Percentiles rank a stretch among this genome's conserved stretches.
phyloP scores from a whole-genome alignment of 495 filamentous ascomycete species.

The Daldinia vernicosa region DNA sequence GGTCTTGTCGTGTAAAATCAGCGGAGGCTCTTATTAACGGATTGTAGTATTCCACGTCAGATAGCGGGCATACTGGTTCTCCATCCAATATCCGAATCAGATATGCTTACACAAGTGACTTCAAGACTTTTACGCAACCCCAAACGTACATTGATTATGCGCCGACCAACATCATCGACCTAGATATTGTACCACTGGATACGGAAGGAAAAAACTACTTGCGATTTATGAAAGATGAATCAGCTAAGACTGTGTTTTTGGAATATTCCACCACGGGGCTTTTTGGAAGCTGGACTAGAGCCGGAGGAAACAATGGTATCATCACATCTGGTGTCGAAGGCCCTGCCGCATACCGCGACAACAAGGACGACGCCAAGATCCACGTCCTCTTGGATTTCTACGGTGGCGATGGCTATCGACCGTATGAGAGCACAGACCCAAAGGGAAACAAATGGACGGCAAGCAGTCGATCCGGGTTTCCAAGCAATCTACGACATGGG shows the following conservation, averaged over 20 bases:
- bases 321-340: conserved; percentile 61
- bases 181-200: conserved; percentile 52
- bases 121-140: conserved; percentile 52
- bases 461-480: conserved; percentile 50
- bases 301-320: conserved; percentile 51
- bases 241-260: conserved; percentile 59
- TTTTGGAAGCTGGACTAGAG: conserved; percentile 61
- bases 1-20: conserved; percentile 17
- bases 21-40: conserved; percentile 11
- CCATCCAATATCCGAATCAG: conserved; percentile 55
- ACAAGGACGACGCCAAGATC: conserved; percentile 51
- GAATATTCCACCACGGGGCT: conserved; percentile 57
- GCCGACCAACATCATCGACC: conserved; percentile 57
- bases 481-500: conserved; percentile 60
- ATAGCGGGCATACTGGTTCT: conserved; percentile 50
- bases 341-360: conserved; percentile 60
- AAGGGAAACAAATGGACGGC: conserved; percentile 56
- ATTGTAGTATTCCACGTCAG: conserved; percentile 53
- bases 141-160: conserved; percentile 56
- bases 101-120: conserved; percentile 57
- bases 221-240: conserved; percentile 64
- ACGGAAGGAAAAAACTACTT: conserved; percentile 49
- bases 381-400: conserved; percentile 62
- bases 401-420: conserved; percentile 61
- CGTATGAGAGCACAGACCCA: conserved; percentile 55